Evolutionary conservation across 2,329 filamentous ascomycete species (phyloP).

Genomic region (Aspergillus floridensis): DNA sequence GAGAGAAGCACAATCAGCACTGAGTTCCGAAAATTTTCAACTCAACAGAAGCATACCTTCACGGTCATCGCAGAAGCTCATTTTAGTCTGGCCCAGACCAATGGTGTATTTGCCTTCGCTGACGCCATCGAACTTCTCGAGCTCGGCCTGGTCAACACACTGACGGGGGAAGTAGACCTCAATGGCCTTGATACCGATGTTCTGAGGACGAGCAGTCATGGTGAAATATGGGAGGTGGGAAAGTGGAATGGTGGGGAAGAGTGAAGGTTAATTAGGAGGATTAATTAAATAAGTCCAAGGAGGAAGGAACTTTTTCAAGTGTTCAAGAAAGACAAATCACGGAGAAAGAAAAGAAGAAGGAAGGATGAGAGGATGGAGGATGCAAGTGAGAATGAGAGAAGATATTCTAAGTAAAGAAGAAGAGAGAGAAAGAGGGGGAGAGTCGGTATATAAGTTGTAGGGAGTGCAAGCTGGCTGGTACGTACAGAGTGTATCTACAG

Average conservation of each 20-base stretch:
- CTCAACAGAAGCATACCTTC: constrained; percentile 59
- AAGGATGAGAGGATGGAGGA: constrained; percentile 5
- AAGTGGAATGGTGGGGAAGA: constrained; percentile 9
- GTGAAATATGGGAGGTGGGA: constrained; percentile 25
- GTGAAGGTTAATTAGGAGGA: constrained; percentile 3
- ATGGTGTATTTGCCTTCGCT: constrained; percentile 84
- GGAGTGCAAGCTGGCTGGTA: neutral
- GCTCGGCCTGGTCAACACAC: constrained; percentile 80
- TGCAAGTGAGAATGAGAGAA: constrained; percentile 8
- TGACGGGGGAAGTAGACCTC: constrained; percentile 85
- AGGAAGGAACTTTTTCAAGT: neutral
- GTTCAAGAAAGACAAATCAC: neutral
- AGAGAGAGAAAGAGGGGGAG: constrained; percentile 16
- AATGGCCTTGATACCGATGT: constrained; percentile 91
- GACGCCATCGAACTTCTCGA: constrained; percentile 85
- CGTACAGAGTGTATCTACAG: no score
- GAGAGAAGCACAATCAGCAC: constrained; percentile 10
- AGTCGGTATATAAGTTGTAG: constrained; percentile 12
- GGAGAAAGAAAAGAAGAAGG: neutral
- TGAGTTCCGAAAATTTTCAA: neutral
- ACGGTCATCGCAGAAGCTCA: constrained; percentile 88
- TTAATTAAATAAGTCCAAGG: neutral
- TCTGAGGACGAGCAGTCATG: constrained; percentile 76
- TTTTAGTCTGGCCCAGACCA: constrained; percentile 85
- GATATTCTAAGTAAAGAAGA: constrained; percentile 12